Evolutionary conservation across 495 filamentous ascomycete genomes (phyloP).

Genomic region (Penicillium paradoxum): DNA sequence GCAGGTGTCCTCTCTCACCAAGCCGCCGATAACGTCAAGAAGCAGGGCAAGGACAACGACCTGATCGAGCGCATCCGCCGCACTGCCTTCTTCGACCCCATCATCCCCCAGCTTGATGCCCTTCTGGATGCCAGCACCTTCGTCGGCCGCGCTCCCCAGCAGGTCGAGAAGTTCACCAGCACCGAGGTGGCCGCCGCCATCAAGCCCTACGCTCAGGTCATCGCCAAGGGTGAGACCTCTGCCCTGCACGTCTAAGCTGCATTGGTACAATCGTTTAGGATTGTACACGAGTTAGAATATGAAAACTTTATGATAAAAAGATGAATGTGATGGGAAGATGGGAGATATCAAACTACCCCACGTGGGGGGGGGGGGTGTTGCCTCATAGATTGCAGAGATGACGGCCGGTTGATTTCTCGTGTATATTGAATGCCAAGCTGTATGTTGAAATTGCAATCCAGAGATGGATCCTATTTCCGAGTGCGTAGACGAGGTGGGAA

Average conservation of each 20-base stretch:
- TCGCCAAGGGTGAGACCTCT: slow-evolving; percentile 44
- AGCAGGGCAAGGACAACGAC: slow-evolving; percentile 74
- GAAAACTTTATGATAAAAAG: slow-evolving; percentile 9
- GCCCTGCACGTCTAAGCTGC: slow-evolving; percentile 47
- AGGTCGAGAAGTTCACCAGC: slow-evolving; percentile 53
- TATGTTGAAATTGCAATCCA: neutral
- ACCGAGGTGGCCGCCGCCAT: slow-evolving; percentile 50
- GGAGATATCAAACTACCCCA: neutral
- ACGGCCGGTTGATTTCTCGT: no score
- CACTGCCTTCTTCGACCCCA: slow-evolving; percentile 75
- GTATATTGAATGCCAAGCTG: neutral
- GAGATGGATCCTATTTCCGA: no score
- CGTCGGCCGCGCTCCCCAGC: slow-evolving; percentile 58
- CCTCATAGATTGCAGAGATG: no score
- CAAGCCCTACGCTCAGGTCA: slow-evolving; percentile 41
- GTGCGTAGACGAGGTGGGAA: no score
- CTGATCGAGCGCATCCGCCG: slow-evolving; percentile 74
- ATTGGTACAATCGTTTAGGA: neutral
- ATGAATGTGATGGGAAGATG: neutral
- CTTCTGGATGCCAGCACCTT: slow-evolving; percentile 67
- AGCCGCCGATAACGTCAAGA: slow-evolving; percentile 75
- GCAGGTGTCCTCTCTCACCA: slow-evolving; percentile 77
- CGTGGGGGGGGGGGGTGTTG: no score
- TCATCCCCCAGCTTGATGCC: slow-evolving; percentile 66
- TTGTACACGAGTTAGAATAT: neutral